Percentiles rank a stretch among this genome's conserved stretches.
phyloP scores from a whole-genome alignment of 371 early-diverging fungal species.

The Lichtheimia ramosa region DNA sequence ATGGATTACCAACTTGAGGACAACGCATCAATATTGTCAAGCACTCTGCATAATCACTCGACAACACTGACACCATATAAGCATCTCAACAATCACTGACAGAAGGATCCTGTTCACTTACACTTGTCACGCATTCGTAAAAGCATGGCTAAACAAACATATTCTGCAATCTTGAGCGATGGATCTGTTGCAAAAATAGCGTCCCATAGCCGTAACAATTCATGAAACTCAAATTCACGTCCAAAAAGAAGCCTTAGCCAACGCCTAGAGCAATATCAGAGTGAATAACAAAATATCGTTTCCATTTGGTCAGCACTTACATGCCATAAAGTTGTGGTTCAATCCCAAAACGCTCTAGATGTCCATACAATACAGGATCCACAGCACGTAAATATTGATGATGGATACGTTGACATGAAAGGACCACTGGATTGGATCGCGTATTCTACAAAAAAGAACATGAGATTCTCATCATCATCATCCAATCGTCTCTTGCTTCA shows the following conservation, averaged over 20 bases:
- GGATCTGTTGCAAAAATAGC: constrained; percentile 82
- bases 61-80: constrained; percentile 54
- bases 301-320: constrained; percentile 39
- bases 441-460: constrained; percentile 10
- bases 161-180: constrained; percentile 76
- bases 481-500: background rate
- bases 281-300: background rate
- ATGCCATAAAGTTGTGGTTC: constrained; percentile 94
- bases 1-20: constrained; percentile 59
- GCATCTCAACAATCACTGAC: background rate
- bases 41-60: constrained; percentile 74
- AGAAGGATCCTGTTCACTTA: constrained; percentile 31
- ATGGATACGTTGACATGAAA: constrained; percentile 72
- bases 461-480: too few species aligned
- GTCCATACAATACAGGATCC: constrained; percentile 71
- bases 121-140: constrained; percentile 75
- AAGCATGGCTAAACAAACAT: constrained; percentile 77
- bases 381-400: constrained; percentile 65
- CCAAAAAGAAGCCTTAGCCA: constrained; percentile 94
- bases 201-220: constrained; percentile 86
- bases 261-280: constrained; percentile 51
- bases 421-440: constrained; percentile 70
- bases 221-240: constrained; percentile 78
- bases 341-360: constrained; percentile 72
- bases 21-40: constrained; percentile 79